These are phyloP conservation scores for Taxawa tesnikishii DNA, from an alignment of 2,329 filamentous ascomycete species.

Conservation along the genomic window DNA sequence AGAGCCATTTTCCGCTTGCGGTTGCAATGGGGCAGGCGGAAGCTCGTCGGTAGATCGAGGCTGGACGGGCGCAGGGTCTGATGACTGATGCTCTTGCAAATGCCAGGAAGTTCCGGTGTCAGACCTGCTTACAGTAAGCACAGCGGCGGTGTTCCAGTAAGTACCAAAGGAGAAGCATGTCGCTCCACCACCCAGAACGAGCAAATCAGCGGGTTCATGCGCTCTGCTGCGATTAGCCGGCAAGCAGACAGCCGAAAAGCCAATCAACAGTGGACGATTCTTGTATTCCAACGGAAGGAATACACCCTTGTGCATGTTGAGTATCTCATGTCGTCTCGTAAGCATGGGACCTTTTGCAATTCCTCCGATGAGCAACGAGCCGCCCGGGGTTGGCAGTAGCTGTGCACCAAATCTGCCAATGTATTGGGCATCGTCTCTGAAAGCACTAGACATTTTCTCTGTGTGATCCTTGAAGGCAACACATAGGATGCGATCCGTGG, in stretches of 20 bases:
- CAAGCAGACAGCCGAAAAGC: slow-evolving; percentile 44
- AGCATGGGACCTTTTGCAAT: slow-evolving; percentile 33
- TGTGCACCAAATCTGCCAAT: slow-evolving; percentile 40
- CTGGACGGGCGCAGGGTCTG: background rate
- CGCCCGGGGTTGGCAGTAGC: slow-evolving; percentile 30
- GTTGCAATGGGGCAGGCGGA: background rate
- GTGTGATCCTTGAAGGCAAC: slow-evolving; percentile 10
- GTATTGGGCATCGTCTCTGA: slow-evolving; percentile 12
- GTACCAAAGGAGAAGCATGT: slow-evolving; percentile 88
- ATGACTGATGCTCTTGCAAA: too few species aligned
- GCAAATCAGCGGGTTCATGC: slow-evolving; percentile 33
- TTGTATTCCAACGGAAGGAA: slow-evolving; percentile 2
- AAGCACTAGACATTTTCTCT: background rate
- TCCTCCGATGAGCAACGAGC: slow-evolving; percentile 41
- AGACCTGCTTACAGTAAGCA: slow-evolving; percentile 9
- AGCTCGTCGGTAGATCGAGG: background rate
- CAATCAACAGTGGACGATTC: slow-evolving; percentile 55
- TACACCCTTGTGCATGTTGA: slow-evolving; percentile 20
- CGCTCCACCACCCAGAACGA: slow-evolving; percentile 67
- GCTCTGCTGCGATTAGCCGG: slow-evolving; percentile 13
- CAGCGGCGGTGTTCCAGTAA: slow-evolving; percentile 58
- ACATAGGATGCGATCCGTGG: slow-evolving; percentile 13
- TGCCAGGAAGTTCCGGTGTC: background rate
- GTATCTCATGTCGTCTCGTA: slow-evolving; percentile 39
- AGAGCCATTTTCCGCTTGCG: background rate